Conservation (phyloP, 208 protist genomes). For the Acanthamoeba healyi region DNA sequence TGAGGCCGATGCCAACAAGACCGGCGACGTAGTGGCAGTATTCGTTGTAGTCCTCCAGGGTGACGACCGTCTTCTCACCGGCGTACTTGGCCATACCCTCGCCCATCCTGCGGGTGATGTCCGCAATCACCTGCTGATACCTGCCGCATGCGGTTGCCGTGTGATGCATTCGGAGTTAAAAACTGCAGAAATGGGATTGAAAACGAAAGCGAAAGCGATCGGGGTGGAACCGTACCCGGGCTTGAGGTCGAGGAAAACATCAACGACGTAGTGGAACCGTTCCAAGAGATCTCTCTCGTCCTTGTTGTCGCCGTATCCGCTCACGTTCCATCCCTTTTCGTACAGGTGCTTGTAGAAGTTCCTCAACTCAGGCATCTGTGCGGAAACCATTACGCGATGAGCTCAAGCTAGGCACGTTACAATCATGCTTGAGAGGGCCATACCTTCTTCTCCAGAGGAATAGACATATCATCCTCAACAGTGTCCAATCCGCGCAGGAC, state of each 20-base stretch:
- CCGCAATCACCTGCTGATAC: conserved; percentile 94
- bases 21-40: conserved; percentile 99
- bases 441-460: conserved; percentile 44
- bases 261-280: conserved; percentile 77
- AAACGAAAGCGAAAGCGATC: background rate
- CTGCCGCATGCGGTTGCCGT: background rate
- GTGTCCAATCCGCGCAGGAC: conserved; percentile 19
- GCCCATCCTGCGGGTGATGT: conserved; percentile 95
- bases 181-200: background rate
- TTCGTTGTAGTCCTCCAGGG: conserved; percentile 93
- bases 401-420: no score
- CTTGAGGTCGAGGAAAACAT: conserved; percentile 79
- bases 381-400: background rate
- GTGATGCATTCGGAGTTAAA: background rate
- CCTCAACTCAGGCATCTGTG: background rate
- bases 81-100: conserved; percentile 95
- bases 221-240: conserved; percentile 33
- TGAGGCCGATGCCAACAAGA: conserved; percentile 96
- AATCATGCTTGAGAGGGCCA: no score
- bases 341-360: background rate
- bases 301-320: conserved; percentile 79
- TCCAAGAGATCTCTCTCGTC: conserved; percentile 81
- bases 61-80: conserved; percentile 91
- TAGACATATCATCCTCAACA: conserved; percentile 50
- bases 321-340: conserved; percentile 74